A percentile compares a stretch with the other conserved stretches of the same genome.
Evolutionary conservation across 345 rosid species (phyloP).

Genomic region (Eucalyptus rudis): DNA sequence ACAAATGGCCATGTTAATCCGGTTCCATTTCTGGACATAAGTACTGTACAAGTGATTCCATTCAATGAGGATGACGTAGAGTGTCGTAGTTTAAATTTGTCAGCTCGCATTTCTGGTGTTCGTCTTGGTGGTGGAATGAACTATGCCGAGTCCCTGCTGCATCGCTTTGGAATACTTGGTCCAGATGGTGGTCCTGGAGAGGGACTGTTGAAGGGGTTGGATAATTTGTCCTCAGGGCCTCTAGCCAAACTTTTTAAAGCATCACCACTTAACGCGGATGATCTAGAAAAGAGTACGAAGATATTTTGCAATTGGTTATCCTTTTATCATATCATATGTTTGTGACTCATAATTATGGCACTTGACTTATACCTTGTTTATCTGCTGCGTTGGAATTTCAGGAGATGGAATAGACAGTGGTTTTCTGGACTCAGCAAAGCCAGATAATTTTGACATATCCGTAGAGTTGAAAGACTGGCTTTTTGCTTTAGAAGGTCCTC

Average conservation of each 20-base stretch:
- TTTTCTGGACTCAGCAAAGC: constrained; percentile 47
- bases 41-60: constrained; percentile 76
- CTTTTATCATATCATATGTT: background rate
- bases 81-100: constrained; percentile 72
- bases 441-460: constrained; percentile 79
- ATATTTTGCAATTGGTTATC: background rate
- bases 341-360: background rate
- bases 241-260: constrained; percentile 74
- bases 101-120: constrained; percentile 77
- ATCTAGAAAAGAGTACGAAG: constrained; percentile 27
- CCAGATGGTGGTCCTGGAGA: constrained; percentile 94
- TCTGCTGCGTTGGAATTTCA: background rate
- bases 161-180: constrained; percentile 84
- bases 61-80: constrained; percentile 71
- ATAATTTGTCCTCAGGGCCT: constrained; percentile 73
- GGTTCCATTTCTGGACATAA: constrained; percentile 67
- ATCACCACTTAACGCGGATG: constrained; percentile 34
- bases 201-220: constrained; percentile 73
- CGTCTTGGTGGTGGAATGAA: constrained; percentile 97
- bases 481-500: constrained; percentile 89
- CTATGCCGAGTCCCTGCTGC: constrained; percentile 80
- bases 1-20: constrained; percentile 13
- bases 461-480: constrained; percentile 87
- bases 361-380: background rate
- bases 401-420: constrained; percentile 33